Evolutionary conservation across 2,329 filamentous ascomycete genomes (phyloP), one percentile per base, ranked within the genome.

Genomic region (Phyllachora maydis): DNA sequence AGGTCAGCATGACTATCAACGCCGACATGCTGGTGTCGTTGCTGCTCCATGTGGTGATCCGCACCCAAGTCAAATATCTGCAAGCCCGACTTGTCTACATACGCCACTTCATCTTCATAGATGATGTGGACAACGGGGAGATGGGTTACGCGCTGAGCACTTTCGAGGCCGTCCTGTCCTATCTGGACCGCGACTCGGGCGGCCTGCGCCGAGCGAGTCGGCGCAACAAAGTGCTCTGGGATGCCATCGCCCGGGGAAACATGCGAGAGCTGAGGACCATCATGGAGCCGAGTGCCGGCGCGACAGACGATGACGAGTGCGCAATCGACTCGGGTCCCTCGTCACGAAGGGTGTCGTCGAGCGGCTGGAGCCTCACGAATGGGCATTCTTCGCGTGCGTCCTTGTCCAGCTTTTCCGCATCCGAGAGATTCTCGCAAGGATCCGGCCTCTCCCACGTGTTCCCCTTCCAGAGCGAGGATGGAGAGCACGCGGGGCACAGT

Each of bases 111-210:
- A 88, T 93, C 34, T 98, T 92, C 46, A 83, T 92, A 23, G 88
- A 95, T 36, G 88, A 98, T 47, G 82, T 98, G 6, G 88, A 98
- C 34, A 90, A 71, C 30, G 88, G 88, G 23, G 88, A 98, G 49
- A 74, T 90, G 56, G 88, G 88, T 6, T 98, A 98, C 46, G 83
- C 85, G 0, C 49, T 98, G 23, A 95, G 85, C 46, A 98, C 88
- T 0, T 79, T 95, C 29, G 88, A 98, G 45, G 88, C 82, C 5
- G 88, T 98, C 0, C 49, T 98, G 16, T 71, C 79, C 2, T 95
- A 98, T 42, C 63, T 98, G 3, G 65, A 72, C 6, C 65, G 71
- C 30, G 83, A 91, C 40, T 91, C 85, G 1, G 69, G 66, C 9
- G 76, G 73, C 4, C 51, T 98, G 28, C 67, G 83, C 30, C 76